Evolutionary conservation across 768 basidiomycete genomes (phyloP), one percentile per base, ranked within the genome.

Genomic region (Pulveroboletus frians): DNA sequence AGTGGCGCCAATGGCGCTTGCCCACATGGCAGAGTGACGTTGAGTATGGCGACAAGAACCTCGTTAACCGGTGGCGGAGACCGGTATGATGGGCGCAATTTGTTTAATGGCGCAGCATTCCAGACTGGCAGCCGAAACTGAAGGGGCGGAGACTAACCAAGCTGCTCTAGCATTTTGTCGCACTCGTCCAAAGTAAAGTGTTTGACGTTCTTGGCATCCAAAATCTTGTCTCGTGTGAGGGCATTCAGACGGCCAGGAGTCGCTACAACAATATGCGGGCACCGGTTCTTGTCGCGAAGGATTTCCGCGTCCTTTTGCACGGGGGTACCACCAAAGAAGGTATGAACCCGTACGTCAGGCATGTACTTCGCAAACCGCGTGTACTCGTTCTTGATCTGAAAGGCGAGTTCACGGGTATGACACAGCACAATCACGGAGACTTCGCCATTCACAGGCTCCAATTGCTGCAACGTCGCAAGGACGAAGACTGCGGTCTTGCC

Each of bases 91-190:
- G 49, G 67, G 72, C 75, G 69, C 73, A 73, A 77, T 72, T 75
- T 51, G 58, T 54, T 63, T 74, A 78, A 77, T 62, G 73, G 69
- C 64, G 73, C 74, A 70, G 49, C 31, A 65, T 49, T 34, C 62
- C 57, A 64, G 63, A 60, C 45, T 69, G 66, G 73, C 73, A 74
- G 80, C 79, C 79, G 77, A 85, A 85, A 82, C 76, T 79, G 84
- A 78, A 84, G 52, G 59, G 63, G 58, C 64, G 60, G 57, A 61
- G 81, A 99, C 96, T 97, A 91, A 99, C 96, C 96, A 76, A 99
- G 93, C 83, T 93, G 89, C 81, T 99, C 96, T 69, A 99, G 88
- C 92, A 99, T 97, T 83, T 99, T 99, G 81, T 99, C 96, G 81
- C 96, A 99, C 77, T 99, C 96, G 81, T 99, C 96, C 70, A 99